Conservation (phyloP, 108 stramenopile species). For the Fragilaria crotonensis region DNA sequence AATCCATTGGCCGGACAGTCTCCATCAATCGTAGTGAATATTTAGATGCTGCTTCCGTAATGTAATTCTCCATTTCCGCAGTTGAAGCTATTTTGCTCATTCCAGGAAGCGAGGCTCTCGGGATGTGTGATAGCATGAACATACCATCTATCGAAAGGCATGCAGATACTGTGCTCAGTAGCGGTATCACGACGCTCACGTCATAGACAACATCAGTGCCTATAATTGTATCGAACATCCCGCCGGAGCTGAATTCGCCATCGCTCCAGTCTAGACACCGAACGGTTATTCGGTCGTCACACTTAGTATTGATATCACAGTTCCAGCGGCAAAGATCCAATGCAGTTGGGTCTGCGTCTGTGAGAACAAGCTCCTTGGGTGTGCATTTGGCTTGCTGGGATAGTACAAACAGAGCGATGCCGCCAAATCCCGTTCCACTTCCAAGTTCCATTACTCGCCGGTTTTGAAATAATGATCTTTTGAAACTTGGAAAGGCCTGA, state of each 20-base stretch:
- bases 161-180: conserved; percentile 28
- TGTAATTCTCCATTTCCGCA: conserved; percentile 19
- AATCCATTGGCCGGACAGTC: not conserved
- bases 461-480: not conserved
- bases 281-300: not conserved
- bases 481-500: not conserved
- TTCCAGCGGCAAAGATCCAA: conserved; percentile 47
- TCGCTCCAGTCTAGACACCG: not conserved
- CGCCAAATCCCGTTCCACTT: conserved; percentile 52
- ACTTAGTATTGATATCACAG: conserved; percentile 23
- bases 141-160: conserved; percentile 24
- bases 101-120: conserved; percentile 41
- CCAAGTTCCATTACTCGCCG: conserved; percentile 49
- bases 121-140: conserved; percentile 60
- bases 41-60: conserved; percentile 11
- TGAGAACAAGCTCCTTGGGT: conserved; percentile 17
- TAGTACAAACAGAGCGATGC: conserved; percentile 29
- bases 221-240: conserved; percentile 36
- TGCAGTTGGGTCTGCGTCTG: conserved; percentile 34
- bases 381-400: not conserved
- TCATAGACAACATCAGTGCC: conserved; percentile 73
- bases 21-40: not conserved
- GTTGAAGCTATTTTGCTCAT: not conserved
- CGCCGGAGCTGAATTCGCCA: not conserved
- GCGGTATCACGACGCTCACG: conserved; percentile 23